Evolutionary conservation across 1,284 basidiomycete species (phyloP).

Genomic region (Fomitiporia mediterranea): DNA sequence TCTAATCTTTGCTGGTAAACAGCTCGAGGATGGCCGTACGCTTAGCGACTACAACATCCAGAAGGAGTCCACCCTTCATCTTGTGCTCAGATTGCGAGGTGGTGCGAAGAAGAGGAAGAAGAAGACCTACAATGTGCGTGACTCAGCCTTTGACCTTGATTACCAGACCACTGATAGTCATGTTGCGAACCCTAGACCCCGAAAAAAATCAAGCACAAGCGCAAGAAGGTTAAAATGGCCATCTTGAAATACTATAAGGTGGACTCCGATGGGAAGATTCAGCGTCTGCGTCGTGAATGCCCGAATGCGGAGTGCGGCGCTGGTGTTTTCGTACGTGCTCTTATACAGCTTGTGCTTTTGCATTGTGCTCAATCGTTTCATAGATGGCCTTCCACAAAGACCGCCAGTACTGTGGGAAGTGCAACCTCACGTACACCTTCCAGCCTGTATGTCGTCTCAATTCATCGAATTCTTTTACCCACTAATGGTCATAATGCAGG

Average conservation of each 20-base stretch:
- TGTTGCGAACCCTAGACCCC: slow-evolving; percentile 63
- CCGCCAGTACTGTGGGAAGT: slow-evolving; percentile 95
- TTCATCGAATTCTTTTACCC: slow-evolving; percentile 5
- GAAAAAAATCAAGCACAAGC: slow-evolving; percentile 99
- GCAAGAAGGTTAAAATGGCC: slow-evolving; percentile 99
- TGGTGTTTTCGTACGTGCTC: slow-evolving; percentile 79
- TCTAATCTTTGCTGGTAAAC: slow-evolving; percentile 97
- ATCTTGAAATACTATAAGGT: slow-evolving; percentile 99
- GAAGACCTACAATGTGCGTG: slow-evolving; percentile 90
- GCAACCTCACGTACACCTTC: slow-evolving; percentile 88
- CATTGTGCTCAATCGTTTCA: slow-evolving; percentile 1
- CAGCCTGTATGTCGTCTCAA: slow-evolving; percentile 42
- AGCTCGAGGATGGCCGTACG: slow-evolving; percentile 92
- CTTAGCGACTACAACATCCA: slow-evolving; percentile 94
- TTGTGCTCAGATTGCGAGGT: slow-evolving; percentile 93
- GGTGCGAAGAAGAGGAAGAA: slow-evolving; percentile 99
- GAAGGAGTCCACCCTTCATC: slow-evolving; percentile 93
- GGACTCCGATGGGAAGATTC: slow-evolving; percentile 98
- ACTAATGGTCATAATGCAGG: slow-evolving; percentile 24
- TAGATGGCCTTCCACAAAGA: slow-evolving; percentile 95
- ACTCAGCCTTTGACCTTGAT: slow-evolving; percentile 10
- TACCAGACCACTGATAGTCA: slow-evolving; percentile 5
- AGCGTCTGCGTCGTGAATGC: slow-evolving; percentile 97
- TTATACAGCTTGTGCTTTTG: background rate
- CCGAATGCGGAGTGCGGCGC: slow-evolving; percentile 89